Percentiles rank a stretch among this genome's conserved stretches.
These are phyloP conservation scores for Alternaria longipes DNA, from an alignment of 2,329 filamentous ascomycete genomes.

Conservation along the genomic window DNA sequence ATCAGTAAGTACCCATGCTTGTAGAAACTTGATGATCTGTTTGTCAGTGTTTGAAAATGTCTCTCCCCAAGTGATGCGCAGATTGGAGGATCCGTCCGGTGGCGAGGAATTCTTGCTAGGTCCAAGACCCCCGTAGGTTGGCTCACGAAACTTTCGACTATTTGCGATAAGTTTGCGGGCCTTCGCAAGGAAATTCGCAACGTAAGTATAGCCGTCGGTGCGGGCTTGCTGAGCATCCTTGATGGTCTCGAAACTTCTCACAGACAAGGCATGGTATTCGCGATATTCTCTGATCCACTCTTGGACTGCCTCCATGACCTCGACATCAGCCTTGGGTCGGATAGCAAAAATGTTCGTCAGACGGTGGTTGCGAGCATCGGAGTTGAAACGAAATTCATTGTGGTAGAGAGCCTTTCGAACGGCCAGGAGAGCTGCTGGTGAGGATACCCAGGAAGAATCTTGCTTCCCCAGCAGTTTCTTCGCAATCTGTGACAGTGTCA, in stretches of 20 bases:
- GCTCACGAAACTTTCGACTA: slow-evolving; percentile 52
- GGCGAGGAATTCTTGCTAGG: slow-evolving; percentile 48
- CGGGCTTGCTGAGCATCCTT: not conserved
- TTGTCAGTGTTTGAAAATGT: slow-evolving; percentile 62
- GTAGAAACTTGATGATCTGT: slow-evolving; percentile 72
- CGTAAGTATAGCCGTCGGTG: slow-evolving; percentile 34
- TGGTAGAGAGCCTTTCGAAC: slow-evolving; percentile 71
- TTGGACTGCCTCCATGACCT: slow-evolving; percentile 61
- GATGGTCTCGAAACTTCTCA: slow-evolving; percentile 5
- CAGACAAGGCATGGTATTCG: slow-evolving; percentile 53
- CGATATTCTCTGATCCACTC: slow-evolving; percentile 64
- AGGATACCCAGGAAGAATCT: slow-evolving; percentile 40
- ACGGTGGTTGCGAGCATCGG: slow-evolving; percentile 59
- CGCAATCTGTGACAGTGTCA: slow-evolving; percentile 59
- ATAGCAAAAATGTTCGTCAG: slow-evolving; percentile 70
- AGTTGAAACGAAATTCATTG: slow-evolving; percentile 70
- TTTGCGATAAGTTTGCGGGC: slow-evolving; percentile 50
- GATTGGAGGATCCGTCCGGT: slow-evolving; percentile 21
- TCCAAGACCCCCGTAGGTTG: slow-evolving; percentile 46
- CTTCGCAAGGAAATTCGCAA: slow-evolving; percentile 55
- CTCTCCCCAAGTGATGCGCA: slow-evolving; percentile 31
- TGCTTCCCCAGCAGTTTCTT: slow-evolving; percentile 49
- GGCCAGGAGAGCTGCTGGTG: slow-evolving; percentile 68
- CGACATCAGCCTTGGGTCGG: slow-evolving; percentile 64
- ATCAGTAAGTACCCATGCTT: slow-evolving; percentile 63